Evolutionary conservation across 2,329 filamentous ascomycete genomes (phyloP), one percentile per base, ranked within the genome.

Genomic region (Rhinocladiella mackenziei): DNA sequence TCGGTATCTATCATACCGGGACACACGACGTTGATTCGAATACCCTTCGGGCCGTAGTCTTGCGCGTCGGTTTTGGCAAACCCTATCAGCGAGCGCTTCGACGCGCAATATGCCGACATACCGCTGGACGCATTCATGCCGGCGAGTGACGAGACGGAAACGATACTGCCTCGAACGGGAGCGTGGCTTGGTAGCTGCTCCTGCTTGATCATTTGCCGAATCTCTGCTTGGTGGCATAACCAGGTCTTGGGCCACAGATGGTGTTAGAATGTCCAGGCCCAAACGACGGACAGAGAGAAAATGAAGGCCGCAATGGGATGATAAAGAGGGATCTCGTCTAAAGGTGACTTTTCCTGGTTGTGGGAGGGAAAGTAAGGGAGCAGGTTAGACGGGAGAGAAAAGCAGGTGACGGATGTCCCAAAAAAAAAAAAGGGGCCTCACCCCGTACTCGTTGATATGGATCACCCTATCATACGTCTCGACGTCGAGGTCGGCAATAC

Each of bases 111-210:
- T 2, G 68, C 65, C 1, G 65, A 63, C 62, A 59, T 31, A 37
- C 25, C 30, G 22, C 17, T 50, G 71, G 69, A 60, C 7, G 73
- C 72, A 28, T 58, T 63, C 4, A 76, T 61, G 0, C 72, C 74
- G 0, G 77, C 56, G 50, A 76, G 72, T 45, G 72, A 75, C 0
- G 74, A 72, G 11, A 77, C 68, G 45, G 76, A 74, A 9, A 77
- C 72, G 3, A 77, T 60, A 1, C 70, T 61, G 2, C 74, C 74
- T n/a, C 70, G 60, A 5, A 58, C 56, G 10, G 41, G 49, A 46
- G 62, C 60, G 39, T 66, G 0, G 59, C 45, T 65, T 0, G 59
- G 44, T 1, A 74, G 54, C 2, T 68, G 65, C 5, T 71, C 58
- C 39, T 77, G 73, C 17, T 58, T 51, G 2, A 73, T 15, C 73